Evolutionary conservation across 1,139 yeast species (phyloP).

Genomic region (Hansenula lynferdii): DNA sequence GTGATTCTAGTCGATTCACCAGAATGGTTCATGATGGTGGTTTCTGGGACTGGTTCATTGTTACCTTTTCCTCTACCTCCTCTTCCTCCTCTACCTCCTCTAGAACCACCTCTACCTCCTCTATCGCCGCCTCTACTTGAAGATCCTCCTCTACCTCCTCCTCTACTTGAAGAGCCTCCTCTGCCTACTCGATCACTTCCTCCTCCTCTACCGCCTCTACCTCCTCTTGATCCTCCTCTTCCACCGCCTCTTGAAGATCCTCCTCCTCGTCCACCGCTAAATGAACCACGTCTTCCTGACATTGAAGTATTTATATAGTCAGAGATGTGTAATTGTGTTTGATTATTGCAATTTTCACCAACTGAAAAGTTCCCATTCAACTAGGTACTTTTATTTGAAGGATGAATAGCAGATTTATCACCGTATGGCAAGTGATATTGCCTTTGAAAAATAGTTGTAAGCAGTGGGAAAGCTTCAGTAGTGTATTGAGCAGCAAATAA

Average conservation of each 20-base stretch:
- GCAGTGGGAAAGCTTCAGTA: too few species aligned
- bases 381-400: too few species aligned
- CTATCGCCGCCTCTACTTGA: too few species aligned
- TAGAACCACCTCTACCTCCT: neutral
- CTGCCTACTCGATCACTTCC: constrained; percentile 1
- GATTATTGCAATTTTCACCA: too few species aligned
- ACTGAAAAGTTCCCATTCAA: too few species aligned
- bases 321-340: too few species aligned
- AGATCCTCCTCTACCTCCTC: constrained; percentile 5
- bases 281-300: constrained; percentile 3
- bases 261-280: neutral
- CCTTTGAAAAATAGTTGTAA: too few species aligned
- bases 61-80: too few species aligned
- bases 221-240: constrained; percentile 1
- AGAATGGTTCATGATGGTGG: neutral
- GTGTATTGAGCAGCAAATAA: too few species aligned
- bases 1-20: constrained; percentile 7
- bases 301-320: too few species aligned
- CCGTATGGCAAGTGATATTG: too few species aligned
- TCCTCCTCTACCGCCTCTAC: constrained; percentile 3
- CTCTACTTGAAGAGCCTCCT: constrained; percentile 5
- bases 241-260: constrained; percentile 1
- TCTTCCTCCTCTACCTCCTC: constrained; percentile 1
- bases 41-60: neutral
- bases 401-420: too few species aligned